Evolutionary conservation across 1,284 basidiomycete genomes (phyloP), one percentile per base, ranked within the genome.

Genomic region (Porodaedalea pini): DNA sequence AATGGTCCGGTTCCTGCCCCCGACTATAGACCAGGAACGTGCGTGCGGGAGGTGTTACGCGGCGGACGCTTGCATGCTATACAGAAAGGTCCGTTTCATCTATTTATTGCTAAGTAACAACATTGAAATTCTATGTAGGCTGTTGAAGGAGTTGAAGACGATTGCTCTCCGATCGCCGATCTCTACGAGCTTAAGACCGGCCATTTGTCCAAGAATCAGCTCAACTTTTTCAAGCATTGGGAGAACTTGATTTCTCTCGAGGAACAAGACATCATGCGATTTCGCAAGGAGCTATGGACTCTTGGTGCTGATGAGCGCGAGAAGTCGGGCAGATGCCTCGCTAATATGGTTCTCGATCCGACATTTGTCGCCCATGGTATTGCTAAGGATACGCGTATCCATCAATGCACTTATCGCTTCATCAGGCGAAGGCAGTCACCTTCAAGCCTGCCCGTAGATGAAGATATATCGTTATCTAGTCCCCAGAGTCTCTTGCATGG

Each of bases 251-350:
- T 99, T 55, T 80, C 90, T 0, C 73, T 95, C 17, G 97, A 99
- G 69, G 97, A 99, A 68, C 85, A 87, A 58, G 94, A 97, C 64
- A 77, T 90, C 8, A 73, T 86, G 10, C 81, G 88, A 13, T 91
- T 92, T 71, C 84, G 87, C 63, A 90, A 90, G 61, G 95, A 99
- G 67, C 78, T 99, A 6, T 99, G 96, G 96, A 96, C 92, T 0
- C 84, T 97, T 80, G 80, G 82, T 4, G 92, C 93, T 0, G 73
- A 71, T 2, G 86, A 92, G 63, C 81, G 97, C 45, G 91, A 95
- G 69, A 78, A 75, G 54, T 81, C 79, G 48, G 94, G 94, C 0
- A 77, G 92, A 60, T 94, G 92, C 65, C 90, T 96, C 65, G 77
- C 80, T 49, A 74, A 80, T 56, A 94, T 98, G 94, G 69, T 83